Conservation (phyloP, 768 basidiomycete genomes). For the Ephemerocybe angulata region DNA sequence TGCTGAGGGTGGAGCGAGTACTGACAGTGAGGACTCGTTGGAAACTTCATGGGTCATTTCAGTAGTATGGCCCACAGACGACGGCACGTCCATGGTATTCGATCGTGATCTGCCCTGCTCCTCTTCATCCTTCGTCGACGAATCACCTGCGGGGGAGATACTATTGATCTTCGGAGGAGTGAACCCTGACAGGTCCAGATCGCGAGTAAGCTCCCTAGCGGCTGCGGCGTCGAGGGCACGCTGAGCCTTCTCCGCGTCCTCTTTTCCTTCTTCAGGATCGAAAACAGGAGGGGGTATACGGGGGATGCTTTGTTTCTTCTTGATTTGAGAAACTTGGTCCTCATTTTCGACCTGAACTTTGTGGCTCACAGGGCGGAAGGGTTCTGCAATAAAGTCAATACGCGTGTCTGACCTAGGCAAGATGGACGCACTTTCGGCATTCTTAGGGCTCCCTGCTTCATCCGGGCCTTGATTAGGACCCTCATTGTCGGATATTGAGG, state of each 20-base stretch:
- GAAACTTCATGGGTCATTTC: not conserved
- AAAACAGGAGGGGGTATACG: conserved; percentile 36
- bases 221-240: conserved; percentile 60
- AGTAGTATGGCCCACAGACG: not conserved
- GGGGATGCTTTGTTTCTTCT: not conserved
- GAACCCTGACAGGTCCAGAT: conserved; percentile 28
- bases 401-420: too few relatives aligned
- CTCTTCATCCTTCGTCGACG: conserved; percentile 15
- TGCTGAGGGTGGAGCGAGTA: conserved; percentile 3
- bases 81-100: conserved; percentile 12
- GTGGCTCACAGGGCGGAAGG: not conserved
- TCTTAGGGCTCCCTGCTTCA: not conserved
- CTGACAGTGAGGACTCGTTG: too few relatives aligned
- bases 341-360: not conserved
- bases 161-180: not conserved
- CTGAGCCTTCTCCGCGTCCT: conserved; percentile 48
- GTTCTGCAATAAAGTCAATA: not conserved
- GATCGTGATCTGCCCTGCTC: too few relatives aligned
- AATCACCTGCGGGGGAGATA: too few relatives aligned
- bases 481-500: not conserved
- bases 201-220: conserved; percentile 63
- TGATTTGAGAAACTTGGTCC: not conserved
- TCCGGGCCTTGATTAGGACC: not conserved
- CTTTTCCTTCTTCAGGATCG: conserved; percentile 36
- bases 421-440: not conserved